Evolutionary conservation across 1,284 basidiomycete genomes (phyloP), one percentile per base, ranked within the genome.

Genomic region (Phellinidium pouzarii): DNA sequence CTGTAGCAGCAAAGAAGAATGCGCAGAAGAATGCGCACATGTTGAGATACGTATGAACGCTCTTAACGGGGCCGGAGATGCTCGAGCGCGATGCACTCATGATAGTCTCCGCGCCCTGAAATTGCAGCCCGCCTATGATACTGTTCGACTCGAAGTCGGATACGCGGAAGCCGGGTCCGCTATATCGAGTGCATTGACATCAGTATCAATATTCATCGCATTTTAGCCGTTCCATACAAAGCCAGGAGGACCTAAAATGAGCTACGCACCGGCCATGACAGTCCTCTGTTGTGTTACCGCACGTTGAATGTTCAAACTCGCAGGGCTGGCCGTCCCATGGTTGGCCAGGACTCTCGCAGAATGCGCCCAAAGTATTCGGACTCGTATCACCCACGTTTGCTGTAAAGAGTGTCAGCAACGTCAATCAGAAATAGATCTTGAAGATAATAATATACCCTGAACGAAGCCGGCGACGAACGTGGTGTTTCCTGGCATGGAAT

Each of bases 361-460:
- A 86, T 2, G 87, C 82, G 6, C 86, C 86, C 17, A 82, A 68
- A 27, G 83, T 87, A 62, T 89, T 89, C 4, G 86, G 86, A 57
- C 74, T 83, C 6, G 83, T 86, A 61, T 89, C 87, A 2, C 87
- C 87, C 25, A 89, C 84, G 57, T 86, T 87, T 17, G 85, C 84
- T 86, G 53, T 22, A 17, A 7, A 8, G 19, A 40, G n/a, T 38
- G 2, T 23, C 26, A n/a, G 27, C 20, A 5, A 11, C 25, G 52
- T 44, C 49, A 52, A 50, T 41, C 7, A 45, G 38, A 29, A 55
- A 12, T 19, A 3, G 31, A n/a, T n/a, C 19, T 36, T 9, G 22
- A 38, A 19, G 23, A 34, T 25, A 14, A 47, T 29, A 44, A 61
- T 71, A 56, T 63, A 84, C 84, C 74, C 69, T 89, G 85, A 11